Evolutionary conservation across 2,329 filamentous ascomycete genomes (phyloP).

Genomic region (Diplodia seriata): DNA sequence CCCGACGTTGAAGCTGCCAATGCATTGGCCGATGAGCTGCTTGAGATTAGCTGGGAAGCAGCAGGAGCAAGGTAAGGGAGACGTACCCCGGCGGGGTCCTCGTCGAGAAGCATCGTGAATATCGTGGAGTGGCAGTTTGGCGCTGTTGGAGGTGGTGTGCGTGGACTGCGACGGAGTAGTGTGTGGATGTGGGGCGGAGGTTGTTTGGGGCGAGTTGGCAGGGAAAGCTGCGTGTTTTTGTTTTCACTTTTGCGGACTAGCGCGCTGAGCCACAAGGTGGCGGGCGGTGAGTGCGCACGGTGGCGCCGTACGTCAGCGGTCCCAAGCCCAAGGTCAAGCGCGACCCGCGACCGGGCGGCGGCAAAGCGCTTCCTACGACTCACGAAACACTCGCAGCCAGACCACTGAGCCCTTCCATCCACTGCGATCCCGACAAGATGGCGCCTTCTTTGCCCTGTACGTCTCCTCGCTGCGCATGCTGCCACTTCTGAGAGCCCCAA

Average conservation of each 20-base stretch:
- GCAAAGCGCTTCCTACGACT: slow-evolving; percentile 2
- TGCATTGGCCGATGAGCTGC: slow-evolving; percentile 88
- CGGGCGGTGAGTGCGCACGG: slow-evolving; percentile 8
- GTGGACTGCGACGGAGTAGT: neutral
- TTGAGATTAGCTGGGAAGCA: slow-evolving; percentile 16
- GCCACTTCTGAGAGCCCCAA: too few species aligned
- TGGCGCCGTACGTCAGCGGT: slow-evolving; percentile 27
- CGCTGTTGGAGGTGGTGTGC: neutral
- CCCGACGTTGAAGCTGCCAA: slow-evolving; percentile 92
- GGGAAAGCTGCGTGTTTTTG: slow-evolving; percentile 14
- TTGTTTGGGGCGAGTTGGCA: slow-evolving; percentile 4
- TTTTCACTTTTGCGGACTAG: slow-evolving; percentile 30
- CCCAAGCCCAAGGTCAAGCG: slow-evolving; percentile 5
- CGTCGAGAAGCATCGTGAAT: slow-evolving; percentile 86
- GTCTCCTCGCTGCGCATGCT: neutral
- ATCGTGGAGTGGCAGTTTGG: neutral
- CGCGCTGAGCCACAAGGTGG: slow-evolving; percentile 2
- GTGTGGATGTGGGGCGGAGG: neutral
- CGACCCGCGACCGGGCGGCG: slow-evolving; percentile 5
- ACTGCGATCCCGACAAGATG: slow-evolving; percentile 14
- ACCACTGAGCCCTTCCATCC: neutral
- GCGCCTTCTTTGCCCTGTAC: slow-evolving; percentile 31
- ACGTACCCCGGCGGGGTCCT: slow-evolving; percentile 84
- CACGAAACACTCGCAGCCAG: neutral
- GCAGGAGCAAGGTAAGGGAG: slow-evolving; percentile 2